These are phyloP conservation scores for Tanacetum coccineum DNA, from an alignment of 129 eudicot genomes.

Conservation along the genomic window DNA sequence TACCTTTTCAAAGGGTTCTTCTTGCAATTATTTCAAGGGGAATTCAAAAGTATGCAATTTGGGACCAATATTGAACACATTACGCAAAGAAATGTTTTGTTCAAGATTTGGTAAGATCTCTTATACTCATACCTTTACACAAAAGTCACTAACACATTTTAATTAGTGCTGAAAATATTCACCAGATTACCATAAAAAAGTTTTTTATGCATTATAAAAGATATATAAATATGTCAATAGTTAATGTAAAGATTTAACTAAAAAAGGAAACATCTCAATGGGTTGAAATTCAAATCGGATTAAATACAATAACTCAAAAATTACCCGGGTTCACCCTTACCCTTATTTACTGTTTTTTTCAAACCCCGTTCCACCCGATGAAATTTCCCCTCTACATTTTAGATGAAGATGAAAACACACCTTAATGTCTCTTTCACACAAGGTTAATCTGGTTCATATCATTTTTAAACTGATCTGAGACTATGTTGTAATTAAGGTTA, in stretches of 20 bases:
- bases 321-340: background rate
- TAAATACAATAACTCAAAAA: background rate
- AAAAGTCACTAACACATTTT: too few relatives aligned
- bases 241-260: background rate
- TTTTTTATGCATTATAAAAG: background rate
- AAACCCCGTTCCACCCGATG: background rate
- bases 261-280: background rate
- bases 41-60: too few relatives aligned
- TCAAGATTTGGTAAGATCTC: too few relatives aligned
- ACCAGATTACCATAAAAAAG: too few relatives aligned
- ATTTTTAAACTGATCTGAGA: constrained; percentile 1
- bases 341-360: background rate
- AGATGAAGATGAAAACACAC: background rate
- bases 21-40: too few relatives aligned
- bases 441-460: background rate
- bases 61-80: too few relatives aligned
- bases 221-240: background rate
- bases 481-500: background rate
- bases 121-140: too few relatives aligned
- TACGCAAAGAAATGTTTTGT: too few relatives aligned
- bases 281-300: background rate
- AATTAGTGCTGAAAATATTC: too few relatives aligned
- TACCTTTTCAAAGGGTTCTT: too few relatives aligned
- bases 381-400: background rate
- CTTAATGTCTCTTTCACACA: background rate